Evolutionary conservation across 352 stramenopile species (phyloP), one percentile per base, ranked within the genome.

Genomic region (Phytopythium boreale): DNA sequence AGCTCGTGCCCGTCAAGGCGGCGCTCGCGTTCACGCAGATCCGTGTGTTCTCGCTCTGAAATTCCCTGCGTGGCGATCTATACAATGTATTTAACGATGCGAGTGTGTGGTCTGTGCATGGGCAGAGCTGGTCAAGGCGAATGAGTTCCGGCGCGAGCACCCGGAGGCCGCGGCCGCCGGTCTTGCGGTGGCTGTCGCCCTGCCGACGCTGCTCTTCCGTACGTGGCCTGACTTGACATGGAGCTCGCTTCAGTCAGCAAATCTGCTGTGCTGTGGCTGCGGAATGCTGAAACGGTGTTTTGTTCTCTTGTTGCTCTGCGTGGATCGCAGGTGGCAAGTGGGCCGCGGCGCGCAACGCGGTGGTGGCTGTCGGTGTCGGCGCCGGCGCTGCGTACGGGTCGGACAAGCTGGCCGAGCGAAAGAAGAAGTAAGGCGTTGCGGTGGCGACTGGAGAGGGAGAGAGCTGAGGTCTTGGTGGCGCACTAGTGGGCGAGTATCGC

Each of bases 121-220:
- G 66, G 55, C 64, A 93, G 84, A 91, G 61, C 66, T 90, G 41
- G n/a, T 72, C 59, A 93, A 93, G 63, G 70, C 72, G 44, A 90
- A 93, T 63, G 77, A 80, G 60, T 92, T 93, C 73, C 84, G 81
- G 64, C 79, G 79, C 49, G 78, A 86, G 27, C 79, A 93, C 71
- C 82, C 82, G 11, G 82, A 89, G 61, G 70, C 82, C 9, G 80
- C 82, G 43, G 71, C 86, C 8, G 77, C 72, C 1, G 82, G 80
- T 36, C 67, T 93, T 34, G 71, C 77, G 7, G 69, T 82, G 4
- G 61, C 86, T 52, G 84, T 92, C 31, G 84, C 79, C 31, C 63
- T 82, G 29, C 84, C 84, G 20, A 90, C 82, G 43, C 72, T 93
- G 29, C 71, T 90, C 22, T 51, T 92, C 20, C 68, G 84, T 93